Base-by-base conservation (phyloP, 164 flowering plant species). In the Pachysandra terminalis region DNA sequence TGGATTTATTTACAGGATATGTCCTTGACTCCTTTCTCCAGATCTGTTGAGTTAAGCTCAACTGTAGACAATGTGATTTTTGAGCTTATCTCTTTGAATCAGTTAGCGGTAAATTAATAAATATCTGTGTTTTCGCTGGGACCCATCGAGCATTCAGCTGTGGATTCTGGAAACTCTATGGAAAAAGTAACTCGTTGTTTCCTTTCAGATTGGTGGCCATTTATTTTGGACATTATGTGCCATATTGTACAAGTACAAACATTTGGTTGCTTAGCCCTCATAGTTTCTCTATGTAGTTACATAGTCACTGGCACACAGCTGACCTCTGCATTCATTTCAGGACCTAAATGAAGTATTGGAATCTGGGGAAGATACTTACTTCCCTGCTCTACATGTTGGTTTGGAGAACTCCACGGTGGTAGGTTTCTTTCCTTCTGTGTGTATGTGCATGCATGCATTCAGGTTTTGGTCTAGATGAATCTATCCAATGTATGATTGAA, bases 311-410 rank as follows among this genome's bases (percentile, higher is more conserved):
- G 51, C 22, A 19, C 17, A 14, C 5, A 3, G 13, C 19, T 71
- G 35, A 65, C 23, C 22, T 61, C 19, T 66, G 56, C 15, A 37
- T 28, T 63, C 27, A 62, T 67, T 26, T 57, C 54, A 91, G 97
- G 93, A 81, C 56, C 40, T 79, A 54, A 71, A 70, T 65, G 86
- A 77, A 75, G 76, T 55, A 26, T 51, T 84, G 68, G 94, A 86
- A 75, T 83, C 84, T 71, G 98, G 98, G 56, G 97, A 92, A 69
- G 81, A 82, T 71, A 92, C 88, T n/a, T 89, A 80, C 72, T 95
- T 87, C 72, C 99, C 97, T 35, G 97, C 97, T 22, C 70, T 95
- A 53, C 71, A 75, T 70, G 82, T 90, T 80, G 96, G 96, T 52
- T 5, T 41, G 48, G 78, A 82, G 71, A 88, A 83, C 63, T 58